A percentile compares a stretch with the other conserved stretches of the same genome.
phyloP scores from a whole-genome alignment of 2,329 filamentous ascomycete species.

The Mollisia scopiformis region DNA sequence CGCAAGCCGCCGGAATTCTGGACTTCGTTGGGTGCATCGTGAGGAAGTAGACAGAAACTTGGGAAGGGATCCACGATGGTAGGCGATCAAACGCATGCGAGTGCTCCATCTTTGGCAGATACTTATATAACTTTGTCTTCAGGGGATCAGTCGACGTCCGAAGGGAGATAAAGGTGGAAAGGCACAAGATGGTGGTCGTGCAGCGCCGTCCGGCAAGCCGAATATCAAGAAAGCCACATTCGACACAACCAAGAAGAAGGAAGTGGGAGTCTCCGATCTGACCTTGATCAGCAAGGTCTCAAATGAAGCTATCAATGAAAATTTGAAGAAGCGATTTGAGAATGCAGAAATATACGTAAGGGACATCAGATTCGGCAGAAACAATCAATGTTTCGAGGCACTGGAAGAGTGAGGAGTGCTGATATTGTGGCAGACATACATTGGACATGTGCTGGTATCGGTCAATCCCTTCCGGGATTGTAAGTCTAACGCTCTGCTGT shows the following conservation, averaged over 20 bases:
- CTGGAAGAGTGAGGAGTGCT: slow-evolving; percentile 5
- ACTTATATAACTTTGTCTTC: slow-evolving; percentile 13
- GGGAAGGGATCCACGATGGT: slow-evolving; percentile 32
- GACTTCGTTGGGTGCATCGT: slow-evolving; percentile 22
- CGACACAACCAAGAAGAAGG: slow-evolving; percentile 97
- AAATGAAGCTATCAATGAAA: slow-evolving; percentile 99
- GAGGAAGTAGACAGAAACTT: slow-evolving; percentile 12
- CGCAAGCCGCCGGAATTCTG: background rate
- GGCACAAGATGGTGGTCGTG: slow-evolving; percentile 29
- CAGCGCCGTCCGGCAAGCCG: slow-evolving; percentile 38
- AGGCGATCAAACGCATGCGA: slow-evolving; percentile 8
- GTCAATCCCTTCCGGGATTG: slow-evolving; percentile 96
- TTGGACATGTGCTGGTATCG: slow-evolving; percentile 98
- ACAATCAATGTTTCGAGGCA: background rate
- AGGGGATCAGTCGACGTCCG: slow-evolving; percentile 40
- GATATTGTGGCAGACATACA: slow-evolving; percentile 72
- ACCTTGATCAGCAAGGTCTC: slow-evolving; percentile 98
- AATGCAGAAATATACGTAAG: slow-evolving; percentile 90
- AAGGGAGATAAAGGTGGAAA: slow-evolving; percentile 37
- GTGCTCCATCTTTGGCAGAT: background rate
- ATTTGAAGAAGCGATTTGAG: slow-evolving; percentile 97
- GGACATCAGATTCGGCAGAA: slow-evolving; percentile 3
- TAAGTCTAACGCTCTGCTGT: slow-evolving; percentile 42
- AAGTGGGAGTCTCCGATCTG: slow-evolving; percentile 96
- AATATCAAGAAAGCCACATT: slow-evolving; percentile 96